Evolutionary conservation across 129 eudicot genomes (phyloP), one percentile per base, ranked within the genome.

Genomic region (Rutidosis leptorrhynchoides): DNA sequence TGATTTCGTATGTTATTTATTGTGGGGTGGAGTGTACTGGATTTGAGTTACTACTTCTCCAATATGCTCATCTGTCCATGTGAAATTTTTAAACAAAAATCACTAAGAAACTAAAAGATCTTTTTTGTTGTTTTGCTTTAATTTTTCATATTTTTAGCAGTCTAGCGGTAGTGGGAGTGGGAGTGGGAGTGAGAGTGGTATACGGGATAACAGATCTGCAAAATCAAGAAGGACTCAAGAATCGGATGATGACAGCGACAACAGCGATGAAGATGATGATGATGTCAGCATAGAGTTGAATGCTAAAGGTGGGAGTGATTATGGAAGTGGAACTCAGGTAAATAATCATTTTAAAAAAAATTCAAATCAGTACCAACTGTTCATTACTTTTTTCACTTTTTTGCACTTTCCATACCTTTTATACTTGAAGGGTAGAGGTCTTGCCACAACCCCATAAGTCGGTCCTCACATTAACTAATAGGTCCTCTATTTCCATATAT

Each of bases 321-420:
- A 88, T 67, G 96, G 94, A 68, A 87, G 90, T 72, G 90, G 79
- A 59, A 87, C 85, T 40, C 85, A 84, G 88, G 95, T 84, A 87
- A n/a, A 1, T 35, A 32, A 43, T 37, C 58, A 29, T 20, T 35
- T 43, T 19, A 35, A 52, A 62, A 32, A 21, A 29, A 20, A 30
- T 22, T 20, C 19, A 30, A 30, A 32, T 20, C 19, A 30, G 43
- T 71, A 23, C 37, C 4, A 7, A 7, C 10, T 46, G 7, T 64
- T 40, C 49, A 12, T 73, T 73, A 55, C 58, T 58, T 58, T 52
- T 58, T 58, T 8, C 27, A 56, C 61, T 16, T 59, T 58, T 58
- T 14, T 12, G 16, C 64, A 28, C 43, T 59, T 30, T 17, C 43
- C 17, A 21, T 3, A 60, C 27, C 33, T 60, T 28, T 60, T 58